Base-by-base conservation (phyloP, 2,329 filamentous ascomycete genomes). In the Ceratocystis papillata region DNA sequence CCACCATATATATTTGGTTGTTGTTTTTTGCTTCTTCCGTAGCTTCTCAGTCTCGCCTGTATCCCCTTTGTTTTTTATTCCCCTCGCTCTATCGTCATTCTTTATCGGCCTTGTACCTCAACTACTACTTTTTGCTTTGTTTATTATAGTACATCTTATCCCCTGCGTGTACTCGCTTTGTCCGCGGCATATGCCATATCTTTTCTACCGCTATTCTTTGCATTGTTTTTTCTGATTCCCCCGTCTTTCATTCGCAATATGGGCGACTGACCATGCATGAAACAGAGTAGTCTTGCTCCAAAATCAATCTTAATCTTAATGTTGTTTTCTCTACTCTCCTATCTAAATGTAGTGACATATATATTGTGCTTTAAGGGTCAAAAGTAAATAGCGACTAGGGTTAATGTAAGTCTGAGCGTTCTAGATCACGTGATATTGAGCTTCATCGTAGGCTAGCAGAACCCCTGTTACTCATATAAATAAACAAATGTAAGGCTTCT, bases 11-110 rank as follows among this genome's bases (percentile, higher is more conserved):
- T 20, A 30, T 30, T 59, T 41, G 37, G 10, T 5, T 41, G 37
- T 5, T 15, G 37, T 41, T 41, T 41, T 41, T 41, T 41, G 37
- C 37, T 41, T 41, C 37, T 33, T 37, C 33, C 30, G 17, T 53
- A 25, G 20, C 12, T 37, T n/a, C 17, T 59, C 15, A n/a, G 17
- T 57, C 55, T 30, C 55, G 8, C 33, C 22, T 20, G 12, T n/a
- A 28, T 28, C 46, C 37, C 46, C 30, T 66, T 63, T 63, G 17
- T 55, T 28, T 62, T n/a, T 25, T 48, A 33, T 50, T 37, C 25
- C 6, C 22, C 46, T 61, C 61, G 25, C 48, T 41, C 50, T 53
- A 48, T 41, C 37, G 37, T 41, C 37, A 12, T 12, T 41, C 37
- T 41, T 41, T 45, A 48, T 61, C 41, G 22, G 33, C 17, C n/a